Percentiles rank a stretch among this genome's conserved stretches.
Conservation (phyloP, 208 protist species). For the Trypanosoma lewisi region DNA sequence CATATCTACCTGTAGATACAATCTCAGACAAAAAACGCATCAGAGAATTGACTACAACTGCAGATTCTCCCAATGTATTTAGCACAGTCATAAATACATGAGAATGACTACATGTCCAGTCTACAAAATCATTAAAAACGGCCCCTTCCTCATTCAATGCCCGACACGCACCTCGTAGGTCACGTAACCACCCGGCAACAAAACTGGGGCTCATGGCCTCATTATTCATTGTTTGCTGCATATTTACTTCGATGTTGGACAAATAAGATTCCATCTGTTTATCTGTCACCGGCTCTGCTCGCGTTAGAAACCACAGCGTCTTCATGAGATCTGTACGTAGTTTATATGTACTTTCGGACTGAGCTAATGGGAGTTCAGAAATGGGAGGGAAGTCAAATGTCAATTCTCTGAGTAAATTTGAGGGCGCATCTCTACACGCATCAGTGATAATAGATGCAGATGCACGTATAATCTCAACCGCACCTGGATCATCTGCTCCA, state of each 20-base stretch:
- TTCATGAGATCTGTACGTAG: conserved; percentile 70
- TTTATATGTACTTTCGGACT: conserved; percentile 73
- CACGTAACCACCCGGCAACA: conserved; percentile 83
- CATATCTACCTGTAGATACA: conserved; percentile 48
- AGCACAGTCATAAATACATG: conserved; percentile 47
- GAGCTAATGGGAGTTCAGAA: conserved; percentile 73
- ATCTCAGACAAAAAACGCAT: conserved; percentile 73
- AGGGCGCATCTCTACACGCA: conserved; percentile 58
- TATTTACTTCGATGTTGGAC: conserved; percentile 59
- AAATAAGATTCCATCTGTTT: conserved; percentile 53
- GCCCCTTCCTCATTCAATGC: conserved; percentile 45
- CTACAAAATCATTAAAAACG: conserved; percentile 62
- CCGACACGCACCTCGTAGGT: conserved; percentile 66
- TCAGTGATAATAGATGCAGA: conserved; percentile 77
- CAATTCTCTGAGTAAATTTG: conserved; percentile 47
- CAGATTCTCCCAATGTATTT: conserved; percentile 35
- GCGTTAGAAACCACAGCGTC: conserved; percentile 60
- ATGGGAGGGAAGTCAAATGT: conserved; percentile 71
- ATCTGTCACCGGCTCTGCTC: conserved; percentile 30
- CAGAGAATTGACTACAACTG: conserved; percentile 68
- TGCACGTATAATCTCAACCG: conserved; percentile 58
- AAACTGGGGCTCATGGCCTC: conserved; percentile 49
- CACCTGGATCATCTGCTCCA: conserved; percentile 44
- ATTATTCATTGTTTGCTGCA: conserved; percentile 60
- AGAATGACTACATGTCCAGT: conserved; percentile 68